Base-by-base conservation (phyloP, 2,329 filamentous ascomycete genomes). In the Phyllosticta ampelicida region DNA sequence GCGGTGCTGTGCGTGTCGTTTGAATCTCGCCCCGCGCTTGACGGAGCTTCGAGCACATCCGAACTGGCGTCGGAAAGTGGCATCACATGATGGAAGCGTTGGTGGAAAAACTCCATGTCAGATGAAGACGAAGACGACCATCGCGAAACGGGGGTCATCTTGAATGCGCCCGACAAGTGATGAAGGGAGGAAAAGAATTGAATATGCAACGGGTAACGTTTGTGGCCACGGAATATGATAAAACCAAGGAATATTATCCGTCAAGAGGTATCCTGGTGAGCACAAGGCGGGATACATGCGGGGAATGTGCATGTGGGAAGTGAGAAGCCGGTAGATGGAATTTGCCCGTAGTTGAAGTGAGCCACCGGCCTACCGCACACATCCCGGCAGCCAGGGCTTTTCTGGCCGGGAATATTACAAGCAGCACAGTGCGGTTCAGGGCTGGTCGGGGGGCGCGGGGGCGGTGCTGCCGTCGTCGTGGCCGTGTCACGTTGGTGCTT, bases 1-100 rank as follows among this genome's bases (percentile, higher is more conserved):
- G 36, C 20, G 20, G 57, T 55, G 30, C 49, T 48, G 13, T 59
- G 30, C 29, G 48, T 51, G 49, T 30, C 48, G 49, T 59, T 49
- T n/a, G 57, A 55, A 9, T 48, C 49, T 10, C 44, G 36, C 8
- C 44, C 54, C 9, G 54, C 52, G 1, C 53, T n/a, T 20, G 57
- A 59, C 8, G 56, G 18, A 9, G 55, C 21, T 3, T 48, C 55
- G 30, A 51, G 28, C 9, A 57, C 9, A 16, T 53, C 50, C n/a
- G 55, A 58, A 4, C 19, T 28, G 50, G 20, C 21, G 13, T 48
- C 2, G 4, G 55, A 57, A 6, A 44, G 9, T 28, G 11, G 49
- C 49, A 50, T 50, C 29, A 20, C 29, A 26, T 52, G 28, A 19
- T 29, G 49, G 49, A n/a, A 44, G 36, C 36, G 36, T 2, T 44